A percentile compares a stretch with the other conserved stretches of the same genome.
Conservation (phyloP, 768 basidiomycete species). For the Boletus pseudopeckii region DNA sequence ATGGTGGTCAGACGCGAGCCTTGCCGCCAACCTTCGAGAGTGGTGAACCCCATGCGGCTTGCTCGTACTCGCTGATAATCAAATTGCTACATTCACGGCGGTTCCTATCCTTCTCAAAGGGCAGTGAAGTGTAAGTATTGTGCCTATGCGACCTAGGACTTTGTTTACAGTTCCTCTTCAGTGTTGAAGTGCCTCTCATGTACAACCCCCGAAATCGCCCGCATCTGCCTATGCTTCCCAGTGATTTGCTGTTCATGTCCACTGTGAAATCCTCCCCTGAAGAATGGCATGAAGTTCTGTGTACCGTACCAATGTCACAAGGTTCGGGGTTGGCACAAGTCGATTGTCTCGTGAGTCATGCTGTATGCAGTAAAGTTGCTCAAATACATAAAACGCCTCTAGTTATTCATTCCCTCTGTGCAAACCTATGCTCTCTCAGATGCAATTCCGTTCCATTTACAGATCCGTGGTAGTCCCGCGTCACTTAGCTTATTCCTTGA, state of each 20-base stretch:
- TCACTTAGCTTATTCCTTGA: constrained; percentile 47
- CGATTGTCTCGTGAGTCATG: constrained; percentile 47
- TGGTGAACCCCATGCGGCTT: constrained; percentile 29
- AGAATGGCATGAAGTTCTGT: constrained; percentile 57
- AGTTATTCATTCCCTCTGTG: constrained; percentile 63
- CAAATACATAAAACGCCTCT: constrained; percentile 1
- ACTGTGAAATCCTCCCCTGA: constrained; percentile 61
- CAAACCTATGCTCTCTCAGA: constrained; percentile 53
- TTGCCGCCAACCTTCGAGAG: constrained; percentile 50
- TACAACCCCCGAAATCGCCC: constrained; percentile 56
- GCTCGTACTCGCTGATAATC: constrained; percentile 48
- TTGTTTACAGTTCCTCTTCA: constrained; percentile 19
- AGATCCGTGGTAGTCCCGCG: constrained; percentile 46
- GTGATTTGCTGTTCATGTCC: constrained; percentile 47
- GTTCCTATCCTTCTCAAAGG: constrained; percentile 44
- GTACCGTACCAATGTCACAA: constrained; percentile 39
- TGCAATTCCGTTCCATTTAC: constrained; percentile 64
- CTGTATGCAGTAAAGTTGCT: background rate
- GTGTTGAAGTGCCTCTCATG: constrained; percentile 46
- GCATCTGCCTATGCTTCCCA: constrained; percentile 46
- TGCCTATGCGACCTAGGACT: background rate
- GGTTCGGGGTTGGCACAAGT: constrained; percentile 37
- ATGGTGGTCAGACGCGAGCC: constrained; percentile 30
- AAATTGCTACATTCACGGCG: constrained; percentile 36
- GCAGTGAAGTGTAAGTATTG: constrained; percentile 41